phyloP scores from a whole-genome alignment of 2,329 filamentous ascomycete genomes.

The Penicillium sp. region DNA sequence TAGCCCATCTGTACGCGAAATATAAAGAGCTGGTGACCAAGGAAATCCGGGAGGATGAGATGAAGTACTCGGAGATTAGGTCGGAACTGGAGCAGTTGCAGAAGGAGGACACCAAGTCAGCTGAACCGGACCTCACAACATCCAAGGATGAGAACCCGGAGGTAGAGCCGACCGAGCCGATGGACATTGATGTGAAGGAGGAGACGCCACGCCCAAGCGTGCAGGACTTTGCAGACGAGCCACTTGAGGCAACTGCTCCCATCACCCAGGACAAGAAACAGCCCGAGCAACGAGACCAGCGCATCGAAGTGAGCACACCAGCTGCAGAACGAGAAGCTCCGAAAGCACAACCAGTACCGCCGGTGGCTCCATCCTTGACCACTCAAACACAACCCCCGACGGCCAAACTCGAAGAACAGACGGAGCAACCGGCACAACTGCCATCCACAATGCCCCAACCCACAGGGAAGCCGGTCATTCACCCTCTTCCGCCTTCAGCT shows the following conservation, averaged over 20 bases:
- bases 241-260: neutral
- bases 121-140: slow-evolving; percentile 6
- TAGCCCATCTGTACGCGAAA: slow-evolving; percentile 72
- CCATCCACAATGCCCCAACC: slow-evolving; percentile 23
- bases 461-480: slow-evolving; percentile 19
- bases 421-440: slow-evolving; percentile 17
- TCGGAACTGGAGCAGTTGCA: slow-evolving; percentile 71
- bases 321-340: slow-evolving; percentile 2
- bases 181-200: slow-evolving; percentile 33
- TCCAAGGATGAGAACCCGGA: slow-evolving; percentile 12
- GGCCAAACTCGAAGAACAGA: slow-evolving; percentile 7
- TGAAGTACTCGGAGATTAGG: slow-evolving; percentile 63
- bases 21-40: slow-evolving; percentile 72
- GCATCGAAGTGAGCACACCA: slow-evolving; percentile 3
- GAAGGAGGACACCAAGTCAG: slow-evolving; percentile 57
- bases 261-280: slow-evolving; percentile 7
- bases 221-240: slow-evolving; percentile 4
- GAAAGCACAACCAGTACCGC: slow-evolving; percentile 9
- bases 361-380: slow-evolving; percentile 5
- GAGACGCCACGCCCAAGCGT: slow-evolving; percentile 15
- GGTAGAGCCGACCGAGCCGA: slow-evolving; percentile 22
- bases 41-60: slow-evolving; percentile 75
- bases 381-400: slow-evolving; percentile 14
- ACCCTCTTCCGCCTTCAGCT: slow-evolving; percentile 23
- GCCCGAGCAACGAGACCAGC: slow-evolving; percentile 9